Conservation (phyloP, 2,329 filamentous ascomycete genomes). For the Coleophoma cylindrospora region DNA sequence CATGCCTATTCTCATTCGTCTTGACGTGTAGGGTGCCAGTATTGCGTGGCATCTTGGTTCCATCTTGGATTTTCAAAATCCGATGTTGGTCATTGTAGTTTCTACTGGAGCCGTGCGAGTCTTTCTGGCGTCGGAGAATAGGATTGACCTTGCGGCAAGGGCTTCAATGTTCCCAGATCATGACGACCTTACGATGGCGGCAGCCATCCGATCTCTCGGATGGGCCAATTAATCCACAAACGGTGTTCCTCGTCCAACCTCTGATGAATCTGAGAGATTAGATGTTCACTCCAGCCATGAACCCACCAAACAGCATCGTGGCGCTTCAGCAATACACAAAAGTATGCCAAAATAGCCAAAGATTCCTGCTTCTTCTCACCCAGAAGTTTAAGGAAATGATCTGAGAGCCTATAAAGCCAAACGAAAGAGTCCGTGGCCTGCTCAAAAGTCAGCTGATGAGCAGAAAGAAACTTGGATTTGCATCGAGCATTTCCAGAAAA, state of each 20-base stretch:
- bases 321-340: slow-evolving; percentile 23
- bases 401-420: slow-evolving; percentile 29
- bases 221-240: slow-evolving; percentile 24
- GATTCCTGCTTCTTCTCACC: slow-evolving; percentile 25
- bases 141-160: too few relatives aligned
- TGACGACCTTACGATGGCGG: neutral
- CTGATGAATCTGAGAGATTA: slow-evolving; percentile 23
- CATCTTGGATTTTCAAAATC: too few relatives aligned
- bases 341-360: slow-evolving; percentile 28
- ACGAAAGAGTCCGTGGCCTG: slow-evolving; percentile 31
- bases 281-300: slow-evolving; percentile 26
- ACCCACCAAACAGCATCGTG: slow-evolving; percentile 28
- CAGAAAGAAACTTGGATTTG: too few relatives aligned
- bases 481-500: too few relatives aligned
- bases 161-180: too few relatives aligned
- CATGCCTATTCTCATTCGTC: too few relatives aligned
- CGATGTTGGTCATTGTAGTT: too few relatives aligned
- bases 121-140: too few relatives aligned
- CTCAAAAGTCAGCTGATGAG: too few relatives aligned
- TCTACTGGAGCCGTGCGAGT: too few relatives aligned
- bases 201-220: slow-evolving; percentile 13
- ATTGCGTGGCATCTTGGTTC: too few relatives aligned
- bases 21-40: too few relatives aligned
- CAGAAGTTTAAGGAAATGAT: slow-evolving; percentile 29
- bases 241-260: slow-evolving; percentile 27